These are phyloP conservation scores for Albugo candida DNA, from an alignment of 352 stramenopile genomes.

Conservation along the genomic window DNA sequence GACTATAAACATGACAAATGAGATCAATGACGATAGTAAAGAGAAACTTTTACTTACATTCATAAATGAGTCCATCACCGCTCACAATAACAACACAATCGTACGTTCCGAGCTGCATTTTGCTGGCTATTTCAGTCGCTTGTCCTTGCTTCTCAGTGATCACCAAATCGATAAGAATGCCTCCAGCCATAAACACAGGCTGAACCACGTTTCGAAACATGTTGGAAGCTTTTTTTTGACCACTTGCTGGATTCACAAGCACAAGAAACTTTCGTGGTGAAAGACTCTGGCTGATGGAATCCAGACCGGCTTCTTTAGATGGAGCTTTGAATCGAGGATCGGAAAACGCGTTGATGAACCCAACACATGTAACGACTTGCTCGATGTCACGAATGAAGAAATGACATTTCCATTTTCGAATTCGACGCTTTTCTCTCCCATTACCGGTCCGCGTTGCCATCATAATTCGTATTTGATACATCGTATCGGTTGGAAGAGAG, in stretches of 20 bases:
- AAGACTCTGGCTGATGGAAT: too few relatives aligned
- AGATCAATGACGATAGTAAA: constrained; percentile 1
- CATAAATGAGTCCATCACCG: constrained; percentile 42
- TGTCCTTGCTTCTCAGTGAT: constrained; percentile 30
- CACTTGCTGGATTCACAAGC: constrained; percentile 47
- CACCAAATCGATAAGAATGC: constrained; percentile 30
- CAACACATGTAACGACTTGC: too few relatives aligned
- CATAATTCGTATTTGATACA: too few relatives aligned
- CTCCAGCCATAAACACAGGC: constrained; percentile 28
- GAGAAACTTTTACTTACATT: constrained; percentile 30
- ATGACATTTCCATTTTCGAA: too few relatives aligned
- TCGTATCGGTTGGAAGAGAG: too few relatives aligned
- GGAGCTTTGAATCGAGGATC: too few relatives aligned
- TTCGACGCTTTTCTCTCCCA: too few relatives aligned
- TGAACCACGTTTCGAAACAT: constrained; percentile 28
- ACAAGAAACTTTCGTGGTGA: constrained; percentile 17
- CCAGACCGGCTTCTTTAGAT: too few relatives aligned
- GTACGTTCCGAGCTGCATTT: constrained; percentile 25
- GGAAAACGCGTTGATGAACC: too few relatives aligned
- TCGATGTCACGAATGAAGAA: too few relatives aligned
- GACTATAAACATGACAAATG: constrained; percentile 15
- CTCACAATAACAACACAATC: constrained; percentile 47
- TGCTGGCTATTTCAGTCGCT: constrained; percentile 25
- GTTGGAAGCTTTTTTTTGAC: constrained; percentile 23
- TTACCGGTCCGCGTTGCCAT: too few relatives aligned